Evolutionary conservation across 1,284 basidiomycete genomes (phyloP).

Genomic region (Ustilago vetiveriae): DNA sequence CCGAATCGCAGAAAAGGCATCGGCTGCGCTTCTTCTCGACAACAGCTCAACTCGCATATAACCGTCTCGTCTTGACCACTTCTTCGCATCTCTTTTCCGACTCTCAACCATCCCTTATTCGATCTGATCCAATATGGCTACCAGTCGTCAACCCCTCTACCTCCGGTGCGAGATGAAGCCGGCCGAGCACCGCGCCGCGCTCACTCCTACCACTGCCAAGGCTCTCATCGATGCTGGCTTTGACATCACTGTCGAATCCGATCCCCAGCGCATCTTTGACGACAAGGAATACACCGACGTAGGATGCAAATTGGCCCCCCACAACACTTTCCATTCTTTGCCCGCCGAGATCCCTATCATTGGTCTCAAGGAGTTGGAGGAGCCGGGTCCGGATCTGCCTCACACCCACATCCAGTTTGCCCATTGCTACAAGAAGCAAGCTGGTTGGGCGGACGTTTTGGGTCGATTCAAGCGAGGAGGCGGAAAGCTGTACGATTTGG

Average conservation of each 20-base stretch:
- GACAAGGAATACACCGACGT: constrained; percentile 81
- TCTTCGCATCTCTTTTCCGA: too few species aligned
- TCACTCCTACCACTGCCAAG: constrained; percentile 92
- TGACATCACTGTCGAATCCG: constrained; percentile 89
- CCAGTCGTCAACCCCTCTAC: constrained; percentile 58
- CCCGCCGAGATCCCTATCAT: constrained; percentile 84
- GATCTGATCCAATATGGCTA: constrained; percentile 10
- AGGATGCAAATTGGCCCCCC: constrained; percentile 86
- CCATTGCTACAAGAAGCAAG: constrained; percentile 97
- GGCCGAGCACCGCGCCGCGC: constrained; percentile 84
- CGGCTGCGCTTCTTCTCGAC: background rate
- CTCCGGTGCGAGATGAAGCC: constrained; percentile 66
- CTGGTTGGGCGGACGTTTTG: constrained; percentile 89
- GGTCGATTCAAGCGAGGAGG: constrained; percentile 85
- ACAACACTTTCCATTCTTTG: constrained; percentile 88
- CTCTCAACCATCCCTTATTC: too few species aligned
- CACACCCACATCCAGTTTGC: constrained; percentile 96
- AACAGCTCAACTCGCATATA: background rate
- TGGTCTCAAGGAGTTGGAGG: constrained; percentile 89
- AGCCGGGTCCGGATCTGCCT: constrained; percentile 69
- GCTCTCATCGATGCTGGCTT: constrained; percentile 90
- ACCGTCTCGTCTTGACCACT: background rate
- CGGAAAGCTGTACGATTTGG: constrained; percentile 93
- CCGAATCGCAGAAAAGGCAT: too few species aligned
- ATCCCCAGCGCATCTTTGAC: constrained; percentile 93